phyloP scores from a whole-genome alignment of 2,329 filamentous ascomycete genomes.

The Claviceps sp. region DNA sequence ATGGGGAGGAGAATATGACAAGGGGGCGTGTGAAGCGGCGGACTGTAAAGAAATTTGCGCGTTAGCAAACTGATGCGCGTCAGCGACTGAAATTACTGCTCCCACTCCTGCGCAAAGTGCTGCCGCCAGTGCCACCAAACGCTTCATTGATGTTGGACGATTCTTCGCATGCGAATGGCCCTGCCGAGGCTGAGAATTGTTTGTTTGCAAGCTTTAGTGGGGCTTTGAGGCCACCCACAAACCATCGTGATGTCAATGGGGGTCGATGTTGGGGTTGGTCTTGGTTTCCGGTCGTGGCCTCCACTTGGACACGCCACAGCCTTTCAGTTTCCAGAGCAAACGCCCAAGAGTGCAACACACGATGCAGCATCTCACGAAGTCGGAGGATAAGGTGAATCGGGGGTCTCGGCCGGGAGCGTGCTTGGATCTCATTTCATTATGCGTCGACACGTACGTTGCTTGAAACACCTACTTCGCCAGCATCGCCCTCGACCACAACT shows the following conservation, averaged over 20 bases:
- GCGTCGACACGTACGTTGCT: constrained; percentile 1
- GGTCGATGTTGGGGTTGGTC: not conserved
- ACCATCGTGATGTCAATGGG: not conserved
- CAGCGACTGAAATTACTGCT: not conserved
- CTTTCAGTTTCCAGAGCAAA: not conserved
- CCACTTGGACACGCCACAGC: not conserved
- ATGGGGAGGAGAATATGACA: constrained; percentile 40
- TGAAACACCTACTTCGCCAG: not conserved
- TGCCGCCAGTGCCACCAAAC: not conserved
- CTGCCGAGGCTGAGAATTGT: not conserved
- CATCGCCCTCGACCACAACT: constrained; percentile 15
- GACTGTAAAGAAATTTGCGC: constrained; percentile 10
- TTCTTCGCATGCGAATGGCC: not conserved
- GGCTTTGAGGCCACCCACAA: not conserved
- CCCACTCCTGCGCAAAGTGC: not conserved
- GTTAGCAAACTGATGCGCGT: constrained; percentile 10
- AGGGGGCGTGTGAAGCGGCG: constrained; percentile 8
- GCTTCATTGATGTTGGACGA: not conserved
- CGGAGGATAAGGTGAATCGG: not conserved
- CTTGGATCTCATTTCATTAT: not conserved
- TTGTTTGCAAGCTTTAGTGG: not conserved
- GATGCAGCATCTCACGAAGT: not conserved
- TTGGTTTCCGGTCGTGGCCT: not conserved
- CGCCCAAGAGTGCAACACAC: not conserved
- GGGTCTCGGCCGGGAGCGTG: not conserved